A percentile compares a stretch with the other conserved stretches of the same genome.
Evolutionary conservation across 768 basidiomycete genomes (phyloP).

Genomic region (Suillus placidus): DNA sequence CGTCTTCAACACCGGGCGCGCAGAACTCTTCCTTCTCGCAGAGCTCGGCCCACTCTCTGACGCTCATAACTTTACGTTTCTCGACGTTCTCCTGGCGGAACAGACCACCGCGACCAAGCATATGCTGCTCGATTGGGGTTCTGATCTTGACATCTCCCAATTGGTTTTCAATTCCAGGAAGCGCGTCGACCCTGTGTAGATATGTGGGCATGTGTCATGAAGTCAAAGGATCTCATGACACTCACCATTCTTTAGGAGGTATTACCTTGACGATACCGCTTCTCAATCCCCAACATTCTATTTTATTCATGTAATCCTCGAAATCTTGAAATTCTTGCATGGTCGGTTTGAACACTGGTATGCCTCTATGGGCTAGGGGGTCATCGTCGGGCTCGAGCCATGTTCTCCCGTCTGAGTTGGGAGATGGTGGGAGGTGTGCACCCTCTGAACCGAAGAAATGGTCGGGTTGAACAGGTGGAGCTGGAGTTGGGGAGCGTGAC

Average conservation of each 20-base stretch:
- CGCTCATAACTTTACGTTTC: slow-evolving; percentile 80
- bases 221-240: slow-evolving; percentile 16
- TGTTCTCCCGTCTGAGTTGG: slow-evolving; percentile 59
- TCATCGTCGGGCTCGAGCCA: slow-evolving; percentile 83
- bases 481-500: slow-evolving; percentile 56
- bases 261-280: slow-evolving; percentile 97
- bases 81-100: slow-evolving; percentile 92
- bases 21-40: slow-evolving; percentile 72
- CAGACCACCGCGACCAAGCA: slow-evolving; percentile 83
- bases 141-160: slow-evolving; percentile 77
- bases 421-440: slow-evolving; percentile 53
- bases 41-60: slow-evolving; percentile 86
- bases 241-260: slow-evolving; percentile 92
- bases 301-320: slow-evolving; percentile 82
- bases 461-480: slow-evolving; percentile 68
- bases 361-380: slow-evolving; percentile 81
- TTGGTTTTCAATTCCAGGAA: slow-evolving; percentile 74
- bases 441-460: slow-evolving; percentile 75
- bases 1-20: slow-evolving; percentile 71
- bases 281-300: slow-evolving; percentile 87
- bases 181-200: slow-evolving; percentile 59
- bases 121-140: slow-evolving; percentile 91
- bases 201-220: slow-evolving; percentile 20
- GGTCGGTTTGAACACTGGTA: slow-evolving; percentile 94
- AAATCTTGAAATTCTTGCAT: slow-evolving; percentile 93